Evolutionary conservation across 352 stramenopile species (phyloP).

Genomic region (Globisporangium nagaii): DNA sequence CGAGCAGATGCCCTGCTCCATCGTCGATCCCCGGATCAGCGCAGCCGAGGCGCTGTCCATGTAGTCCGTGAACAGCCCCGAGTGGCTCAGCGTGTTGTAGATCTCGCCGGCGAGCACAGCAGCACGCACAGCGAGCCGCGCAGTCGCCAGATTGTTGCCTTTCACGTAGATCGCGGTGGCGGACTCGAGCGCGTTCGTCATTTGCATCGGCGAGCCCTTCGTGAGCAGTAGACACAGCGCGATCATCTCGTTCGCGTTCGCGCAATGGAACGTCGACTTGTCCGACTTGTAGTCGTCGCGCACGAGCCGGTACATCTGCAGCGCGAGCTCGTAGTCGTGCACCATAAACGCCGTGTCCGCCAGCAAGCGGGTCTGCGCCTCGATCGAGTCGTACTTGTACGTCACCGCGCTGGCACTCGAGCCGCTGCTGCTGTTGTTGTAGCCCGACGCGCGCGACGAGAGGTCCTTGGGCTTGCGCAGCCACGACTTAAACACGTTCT

Average conservation of each 20-base stretch:
- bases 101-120: slow-evolving; percentile 79
- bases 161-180: slow-evolving; percentile 66
- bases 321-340: slow-evolving; percentile 84
- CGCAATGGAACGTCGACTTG: slow-evolving; percentile 78
- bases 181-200: slow-evolving; percentile 77
- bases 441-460: slow-evolving; percentile 17
- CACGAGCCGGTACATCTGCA: slow-evolving; percentile 88
- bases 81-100: slow-evolving; percentile 67
- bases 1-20: slow-evolving; percentile 80
- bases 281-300: slow-evolving; percentile 90
- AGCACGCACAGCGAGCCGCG: slow-evolving; percentile 53
- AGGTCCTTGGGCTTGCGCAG: slow-evolving; percentile 86
- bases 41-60: slow-evolving; percentile 82
- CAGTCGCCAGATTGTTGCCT: slow-evolving; percentile 31
- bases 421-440: background rate
- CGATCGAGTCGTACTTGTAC: slow-evolving; percentile 84
- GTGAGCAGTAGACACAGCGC: slow-evolving; percentile 75
- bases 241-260: slow-evolving; percentile 87
- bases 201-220: slow-evolving; percentile 75
- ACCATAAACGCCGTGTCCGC: slow-evolving; percentile 89
- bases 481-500: slow-evolving; percentile 91
- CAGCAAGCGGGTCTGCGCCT: slow-evolving; percentile 84
- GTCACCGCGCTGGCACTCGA: slow-evolving; percentile 19
- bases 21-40: slow-evolving; percentile 77
- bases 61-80: slow-evolving; percentile 77